Conservation (phyloP, 164 flowering plant species). For the Buxus sempervirens region DNA sequence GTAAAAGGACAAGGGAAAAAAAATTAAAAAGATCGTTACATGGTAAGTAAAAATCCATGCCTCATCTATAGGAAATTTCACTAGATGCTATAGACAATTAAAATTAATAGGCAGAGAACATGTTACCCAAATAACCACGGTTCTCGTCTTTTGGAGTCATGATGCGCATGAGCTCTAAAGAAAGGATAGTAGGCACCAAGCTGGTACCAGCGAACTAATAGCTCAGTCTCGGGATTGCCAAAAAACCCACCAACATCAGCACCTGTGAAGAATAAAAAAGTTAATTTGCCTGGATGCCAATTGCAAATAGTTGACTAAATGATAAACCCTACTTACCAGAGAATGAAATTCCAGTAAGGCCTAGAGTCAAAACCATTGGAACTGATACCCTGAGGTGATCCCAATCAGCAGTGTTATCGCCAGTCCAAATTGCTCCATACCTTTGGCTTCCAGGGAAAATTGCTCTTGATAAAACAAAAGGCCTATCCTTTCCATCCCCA, state of each 20-base stretch:
- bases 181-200: slow-evolving; percentile 96
- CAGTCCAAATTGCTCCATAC: slow-evolving; percentile 96
- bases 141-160: slow-evolving; percentile 93
- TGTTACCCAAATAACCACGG: slow-evolving; percentile 97
- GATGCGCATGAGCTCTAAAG: slow-evolving; percentile 98
- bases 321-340: slow-evolving; percentile 53
- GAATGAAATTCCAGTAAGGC: slow-evolving; percentile 84
- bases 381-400: slow-evolving; percentile 92
- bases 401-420: slow-evolving; percentile 98
- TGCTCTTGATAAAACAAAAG: slow-evolving; percentile 96
- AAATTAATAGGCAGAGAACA: not conserved
- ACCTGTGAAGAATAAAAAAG: slow-evolving; percentile 41
- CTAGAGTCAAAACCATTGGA: slow-evolving; percentile 92
- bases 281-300: not conserved
- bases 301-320: not conserved
- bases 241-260: slow-evolving; percentile 99
- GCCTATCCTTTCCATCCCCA: slow-evolving; percentile 86
- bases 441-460: slow-evolving; percentile 94
- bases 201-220: slow-evolving; percentile 98
- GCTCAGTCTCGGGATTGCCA: slow-evolving; percentile 90
- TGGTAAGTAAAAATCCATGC: no score
- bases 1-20: no score
- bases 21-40: no score
- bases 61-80: no score
- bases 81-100: not conserved